Evolutionary conservation across 306 rosid genomes (phyloP), one percentile per base, ranked within the genome.

Genomic region (Carpinus viminea): DNA sequence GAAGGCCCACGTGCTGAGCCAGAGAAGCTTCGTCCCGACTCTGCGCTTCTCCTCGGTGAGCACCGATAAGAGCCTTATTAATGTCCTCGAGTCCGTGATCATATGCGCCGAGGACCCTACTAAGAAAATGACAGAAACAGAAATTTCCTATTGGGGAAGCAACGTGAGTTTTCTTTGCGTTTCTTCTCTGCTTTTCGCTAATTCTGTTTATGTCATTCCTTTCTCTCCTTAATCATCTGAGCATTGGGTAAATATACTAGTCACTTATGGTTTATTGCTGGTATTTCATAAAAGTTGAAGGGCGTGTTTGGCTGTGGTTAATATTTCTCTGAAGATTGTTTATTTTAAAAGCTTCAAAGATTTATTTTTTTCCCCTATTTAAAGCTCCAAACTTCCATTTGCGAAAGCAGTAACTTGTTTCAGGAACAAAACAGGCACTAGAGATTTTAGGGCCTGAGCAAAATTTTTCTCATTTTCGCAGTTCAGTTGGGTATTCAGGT

Each of bases 71-170:
- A 76, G 31, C 46, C 85, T 91, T 21, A 7, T 84, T 60, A 64
- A 69, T 65, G 76, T 87, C 78, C 86, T 92, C 28, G 80, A 91
- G 46, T 72, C 89, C 59, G 95, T 86, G 87, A 88, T 94, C 82
- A 8, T 81, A 16, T 84, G 90, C 76, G 95, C 93, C 28, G 62
- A 79, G 52, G 34, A 31, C 3, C 1, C 34, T 31, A 0, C 34
- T 31, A 28, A 28, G 1, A 28, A 28, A 28, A 28, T 28, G 31
- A 28, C 31, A 28, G n/a, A n/a, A n/a, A n/a, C n/a, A n/a, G n/a
- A n/a, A n/a, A n/a, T n/a, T n/a, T n/a, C n/a, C n/a, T n/a, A n/a
- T n/a, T n/a, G n/a, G n/a, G n/a, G n/a, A n/a, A n/a, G n/a, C n/a
- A n/a, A n/a, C 9, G 79, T 87, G 18, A 77, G 78, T 65, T 60